Evolutionary conservation across 192 early-diverging fungal species (phyloP).

Genomic region (Paraglomus brasilianum): DNA sequence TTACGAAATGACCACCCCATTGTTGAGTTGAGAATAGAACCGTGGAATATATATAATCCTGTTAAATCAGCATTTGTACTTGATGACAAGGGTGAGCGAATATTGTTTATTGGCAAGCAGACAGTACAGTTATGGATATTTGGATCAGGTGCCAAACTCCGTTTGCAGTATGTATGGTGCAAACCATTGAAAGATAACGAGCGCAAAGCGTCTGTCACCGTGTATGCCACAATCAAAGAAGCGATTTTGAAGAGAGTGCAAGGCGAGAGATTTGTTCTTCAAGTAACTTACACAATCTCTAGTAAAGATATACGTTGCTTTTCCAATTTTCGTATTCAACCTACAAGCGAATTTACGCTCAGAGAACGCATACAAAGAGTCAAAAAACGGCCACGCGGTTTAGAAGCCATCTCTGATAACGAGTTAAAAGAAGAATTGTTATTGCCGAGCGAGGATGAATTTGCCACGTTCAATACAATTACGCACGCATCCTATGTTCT

Average conservation of each 20-base stretch:
- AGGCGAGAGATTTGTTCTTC: not conserved
- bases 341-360: too few species aligned
- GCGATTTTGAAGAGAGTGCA: not conserved
- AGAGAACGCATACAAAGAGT: too few species aligned
- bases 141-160: not conserved
- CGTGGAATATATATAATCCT: constrained; percentile 11
- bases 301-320: not conserved
- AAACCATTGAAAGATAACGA: not conserved
- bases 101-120: constrained; percentile 18
- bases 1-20: constrained; percentile 4
- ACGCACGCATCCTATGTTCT: not conserved
- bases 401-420: too few species aligned
- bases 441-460: not conserved
- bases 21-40: constrained; percentile 9
- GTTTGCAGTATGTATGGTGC: constrained; percentile 17
- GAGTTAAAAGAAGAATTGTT: not conserved
- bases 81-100: not conserved
- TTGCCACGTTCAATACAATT: not conserved
- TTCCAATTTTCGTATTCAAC: not conserved
- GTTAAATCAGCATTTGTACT: constrained; percentile 17
- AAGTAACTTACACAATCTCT: not conserved
- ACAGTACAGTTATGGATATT: constrained; percentile 12
- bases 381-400: too few species aligned
- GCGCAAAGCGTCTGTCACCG: not conserved
- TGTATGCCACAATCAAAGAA: constrained; percentile 13